A percentile compares a stretch with the other conserved stretches of the same genome.
These are phyloP conservation scores for Silybum marianum DNA, from an alignment of 129 eudicot species.

Conservation along the genomic window DNA sequence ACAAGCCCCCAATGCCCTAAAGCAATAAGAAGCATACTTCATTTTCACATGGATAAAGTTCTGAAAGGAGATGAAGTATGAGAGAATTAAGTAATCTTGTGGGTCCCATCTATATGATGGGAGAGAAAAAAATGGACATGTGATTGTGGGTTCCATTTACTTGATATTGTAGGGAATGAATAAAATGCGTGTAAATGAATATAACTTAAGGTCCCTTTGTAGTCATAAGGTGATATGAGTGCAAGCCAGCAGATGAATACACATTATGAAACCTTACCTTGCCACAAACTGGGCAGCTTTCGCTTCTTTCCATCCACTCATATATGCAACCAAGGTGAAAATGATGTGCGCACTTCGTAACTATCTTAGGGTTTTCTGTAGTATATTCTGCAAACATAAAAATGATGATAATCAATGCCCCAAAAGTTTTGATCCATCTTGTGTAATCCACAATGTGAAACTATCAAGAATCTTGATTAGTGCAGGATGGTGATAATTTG, in stretches of 20 bases:
- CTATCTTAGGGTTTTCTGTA: slow-evolving; percentile 67
- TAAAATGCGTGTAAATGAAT: neutral
- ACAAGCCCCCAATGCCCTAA: neutral
- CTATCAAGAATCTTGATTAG: neutral
- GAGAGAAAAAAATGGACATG: neutral
- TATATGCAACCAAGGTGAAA: slow-evolving; percentile 89
- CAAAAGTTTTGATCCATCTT: neutral
- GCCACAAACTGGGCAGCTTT: slow-evolving; percentile 91
- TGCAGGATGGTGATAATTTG: neutral
- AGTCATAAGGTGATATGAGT: neutral
- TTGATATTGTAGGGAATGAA: neutral
- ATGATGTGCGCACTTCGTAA: slow-evolving; percentile 80
- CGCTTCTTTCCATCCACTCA: slow-evolving; percentile 97
- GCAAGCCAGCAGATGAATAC: neutral
- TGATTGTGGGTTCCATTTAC: slow-evolving; percentile 19
- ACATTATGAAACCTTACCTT: slow-evolving; percentile 48
- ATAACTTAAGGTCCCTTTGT: neutral
- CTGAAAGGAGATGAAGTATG: neutral
- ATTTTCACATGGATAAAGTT: slow-evolving; percentile 11
- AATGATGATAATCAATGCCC: slow-evolving; percentile 8
- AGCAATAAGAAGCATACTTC: neutral
- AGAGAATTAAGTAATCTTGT: neutral
- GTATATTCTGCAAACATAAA: slow-evolving; percentile 56
- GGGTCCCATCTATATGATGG: neutral
- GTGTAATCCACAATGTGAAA: neutral